These are phyloP conservation scores for Rutstroemia sydowiana DNA, from an alignment of 2,329 filamentous ascomycete genomes.

Conservation along the genomic window DNA sequence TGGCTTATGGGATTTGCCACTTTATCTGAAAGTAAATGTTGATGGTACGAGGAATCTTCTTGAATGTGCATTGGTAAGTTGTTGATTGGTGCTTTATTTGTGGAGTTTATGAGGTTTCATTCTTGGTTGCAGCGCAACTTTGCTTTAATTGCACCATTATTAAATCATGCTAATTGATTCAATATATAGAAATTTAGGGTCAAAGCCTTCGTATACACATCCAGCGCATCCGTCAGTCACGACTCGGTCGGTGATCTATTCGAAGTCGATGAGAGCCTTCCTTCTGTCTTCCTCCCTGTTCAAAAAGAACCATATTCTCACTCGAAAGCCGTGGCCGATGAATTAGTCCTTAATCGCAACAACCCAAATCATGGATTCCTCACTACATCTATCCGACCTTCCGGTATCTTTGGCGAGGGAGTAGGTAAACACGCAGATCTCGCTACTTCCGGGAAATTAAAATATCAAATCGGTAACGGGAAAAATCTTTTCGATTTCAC, in stretches of 20 bases:
- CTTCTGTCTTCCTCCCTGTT: slow-evolving; percentile 9
- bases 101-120: not conserved
- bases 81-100: not conserved
- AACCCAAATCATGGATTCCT: slow-evolving; percentile 33
- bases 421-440: slow-evolving; percentile 32
- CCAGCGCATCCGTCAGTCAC: slow-evolving; percentile 41
- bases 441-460: slow-evolving; percentile 40
- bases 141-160: too few relatives aligned
- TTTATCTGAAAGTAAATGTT: slow-evolving; percentile 42
- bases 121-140: too few relatives aligned
- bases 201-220: slow-evolving; percentile 47
- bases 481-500: slow-evolving; percentile 47
- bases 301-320: slow-evolving; percentile 17
- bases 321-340: slow-evolving; percentile 17
- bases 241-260: slow-evolving; percentile 38
- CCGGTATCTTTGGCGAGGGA: slow-evolving; percentile 43
- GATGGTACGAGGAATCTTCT: slow-evolving; percentile 42
- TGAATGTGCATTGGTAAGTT: slow-evolving; percentile 24
- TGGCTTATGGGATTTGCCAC: slow-evolving; percentile 30
- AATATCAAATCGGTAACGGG: slow-evolving; percentile 43
- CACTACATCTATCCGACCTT: slow-evolving; percentile 41
- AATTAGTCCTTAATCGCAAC: slow-evolving; percentile 15
- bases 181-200: slow-evolving; percentile 34
- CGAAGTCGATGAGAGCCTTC: slow-evolving; percentile 36
- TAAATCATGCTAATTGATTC: not conserved